Evolutionary conservation across 352 stramenopile genomes (phyloP).

Genomic region (Pythium phragmiticola): DNA sequence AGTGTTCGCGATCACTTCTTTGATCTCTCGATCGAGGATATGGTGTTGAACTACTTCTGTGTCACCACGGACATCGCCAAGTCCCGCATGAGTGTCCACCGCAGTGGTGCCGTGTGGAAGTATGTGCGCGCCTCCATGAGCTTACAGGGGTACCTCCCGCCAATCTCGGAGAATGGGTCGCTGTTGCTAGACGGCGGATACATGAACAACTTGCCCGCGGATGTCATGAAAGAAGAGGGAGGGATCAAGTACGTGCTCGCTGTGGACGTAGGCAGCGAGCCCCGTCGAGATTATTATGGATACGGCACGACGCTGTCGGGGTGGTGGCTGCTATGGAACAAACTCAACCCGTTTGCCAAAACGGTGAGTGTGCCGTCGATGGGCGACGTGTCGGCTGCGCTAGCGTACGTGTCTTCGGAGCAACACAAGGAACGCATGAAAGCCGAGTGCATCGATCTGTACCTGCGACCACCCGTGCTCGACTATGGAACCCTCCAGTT

Average conservation of each 20-base stretch:
- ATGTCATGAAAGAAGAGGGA: constrained; percentile 90
- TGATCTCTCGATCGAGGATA: constrained; percentile 83
- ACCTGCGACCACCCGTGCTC: constrained; percentile 86
- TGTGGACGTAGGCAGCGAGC: constrained; percentile 87
- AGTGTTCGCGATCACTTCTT: constrained; percentile 73
- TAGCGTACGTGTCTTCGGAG: constrained; percentile 90
- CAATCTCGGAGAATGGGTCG: constrained; percentile 86
- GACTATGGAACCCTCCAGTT: constrained; percentile 91
- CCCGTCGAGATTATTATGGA: constrained; percentile 67
- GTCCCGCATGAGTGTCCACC: constrained; percentile 84
- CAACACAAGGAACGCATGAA: constrained; percentile 87
- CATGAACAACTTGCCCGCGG: constrained; percentile 92
- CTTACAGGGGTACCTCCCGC: constrained; percentile 89
- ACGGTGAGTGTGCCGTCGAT: constrained; percentile 90
- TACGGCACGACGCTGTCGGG: constrained; percentile 83
- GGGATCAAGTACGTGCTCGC: constrained; percentile 90
- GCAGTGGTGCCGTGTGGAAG: constrained; percentile 85
- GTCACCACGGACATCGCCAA: constrained; percentile 92
- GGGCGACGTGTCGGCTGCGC: constrained; percentile 87
- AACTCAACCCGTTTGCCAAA: constrained; percentile 87
- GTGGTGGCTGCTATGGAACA: constrained; percentile 92
- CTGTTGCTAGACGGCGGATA: constrained; percentile 91
- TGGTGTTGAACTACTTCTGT: constrained; percentile 93
- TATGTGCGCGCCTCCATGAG: constrained; percentile 92
- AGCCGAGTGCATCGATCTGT: constrained; percentile 85